phyloP scores from a whole-genome alignment of 1,284 basidiomycete genomes.

The Sporisorium iseilematis-ciliati region DNA sequence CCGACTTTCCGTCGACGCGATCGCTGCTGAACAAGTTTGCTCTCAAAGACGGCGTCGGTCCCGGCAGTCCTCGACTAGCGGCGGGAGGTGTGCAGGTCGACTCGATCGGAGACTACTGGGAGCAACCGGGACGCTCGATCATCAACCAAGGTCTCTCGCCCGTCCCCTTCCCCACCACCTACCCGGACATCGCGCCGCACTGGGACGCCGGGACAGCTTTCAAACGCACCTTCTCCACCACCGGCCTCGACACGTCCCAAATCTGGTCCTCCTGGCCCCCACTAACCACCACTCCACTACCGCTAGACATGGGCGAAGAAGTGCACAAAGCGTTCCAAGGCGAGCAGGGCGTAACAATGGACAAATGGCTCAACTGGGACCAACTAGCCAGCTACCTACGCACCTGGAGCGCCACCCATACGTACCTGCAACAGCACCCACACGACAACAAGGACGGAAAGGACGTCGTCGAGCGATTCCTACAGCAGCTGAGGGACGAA shows the following conservation, averaged over 20 bases:
- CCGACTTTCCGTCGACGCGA: slow-evolving; percentile 75
- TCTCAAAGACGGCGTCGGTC: slow-evolving; percentile 64
- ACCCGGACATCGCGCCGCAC: slow-evolving; percentile 70
- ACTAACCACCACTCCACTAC: slow-evolving; percentile 9
- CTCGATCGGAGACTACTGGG: slow-evolving; percentile 81
- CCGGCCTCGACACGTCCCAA: slow-evolving; percentile 17
- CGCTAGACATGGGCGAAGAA: background rate
- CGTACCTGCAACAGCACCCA: slow-evolving; percentile 78
- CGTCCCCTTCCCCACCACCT: slow-evolving; percentile 75
- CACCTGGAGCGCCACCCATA: slow-evolving; percentile 80
- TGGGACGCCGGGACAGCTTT: slow-evolving; percentile 37
- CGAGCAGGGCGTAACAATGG: slow-evolving; percentile 69
- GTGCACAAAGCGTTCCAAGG: slow-evolving; percentile 15
- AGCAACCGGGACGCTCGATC: slow-evolving; percentile 82
- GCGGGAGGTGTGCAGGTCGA: slow-evolving; percentile 37
- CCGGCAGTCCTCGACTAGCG: background rate
- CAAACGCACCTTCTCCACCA: slow-evolving; percentile 36
- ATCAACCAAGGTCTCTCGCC: slow-evolving; percentile 79
- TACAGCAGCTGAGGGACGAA: slow-evolving; percentile 13
- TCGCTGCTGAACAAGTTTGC: slow-evolving; percentile 76
- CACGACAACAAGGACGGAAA: slow-evolving; percentile 72
- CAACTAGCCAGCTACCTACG: slow-evolving; percentile 79
- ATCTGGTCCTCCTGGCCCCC: slow-evolving; percentile 39
- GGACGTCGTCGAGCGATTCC: slow-evolving; percentile 48
- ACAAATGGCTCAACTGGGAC: slow-evolving; percentile 76